phyloP scores from a whole-genome alignment of 345 rosid species.

The Salix koriyanagi region DNA sequence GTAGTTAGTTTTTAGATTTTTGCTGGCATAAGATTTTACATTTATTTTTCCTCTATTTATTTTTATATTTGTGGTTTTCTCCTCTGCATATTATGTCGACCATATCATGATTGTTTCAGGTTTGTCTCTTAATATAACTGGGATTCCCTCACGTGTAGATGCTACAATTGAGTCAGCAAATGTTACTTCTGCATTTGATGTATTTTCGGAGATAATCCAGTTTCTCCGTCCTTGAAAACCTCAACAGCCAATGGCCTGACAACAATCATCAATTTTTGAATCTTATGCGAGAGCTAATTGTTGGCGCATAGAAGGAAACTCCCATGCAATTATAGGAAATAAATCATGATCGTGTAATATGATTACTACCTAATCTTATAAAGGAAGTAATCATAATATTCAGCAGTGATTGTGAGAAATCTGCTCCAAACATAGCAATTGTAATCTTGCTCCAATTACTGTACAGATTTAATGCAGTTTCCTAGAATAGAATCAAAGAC shows the following conservation, averaged over 20 bases:
- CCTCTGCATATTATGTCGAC: background rate
- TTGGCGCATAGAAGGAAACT: no score
- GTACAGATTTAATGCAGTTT: no score
- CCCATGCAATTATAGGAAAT: no score
- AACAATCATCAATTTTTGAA: background rate
- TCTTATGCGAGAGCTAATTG: no score
- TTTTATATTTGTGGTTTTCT: background rate
- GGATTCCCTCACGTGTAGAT: conserved; percentile 45
- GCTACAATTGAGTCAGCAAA: conserved; percentile 59
- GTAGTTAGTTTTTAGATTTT: background rate
- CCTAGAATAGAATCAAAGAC: no score
- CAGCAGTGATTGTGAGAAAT: no score
- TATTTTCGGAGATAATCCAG: conserved; percentile 71
- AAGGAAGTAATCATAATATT: no score
- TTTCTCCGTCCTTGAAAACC: conserved; percentile 69
- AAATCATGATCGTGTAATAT: no score
- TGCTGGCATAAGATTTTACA: background rate
- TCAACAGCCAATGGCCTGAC: conserved; percentile 50
- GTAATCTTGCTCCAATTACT: no score
- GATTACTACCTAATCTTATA: no score
- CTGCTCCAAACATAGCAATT: no score
- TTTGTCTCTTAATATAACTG: conserved; percentile 45
- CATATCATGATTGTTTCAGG: conserved; percentile 33
- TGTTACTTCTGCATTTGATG: conserved; percentile 63
- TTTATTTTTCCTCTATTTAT: background rate